Evolutionary conservation across 345 rosid species (phyloP), one percentile per base, ranked within the genome.

Genomic region (Xanthoceras sorbifolium): DNA sequence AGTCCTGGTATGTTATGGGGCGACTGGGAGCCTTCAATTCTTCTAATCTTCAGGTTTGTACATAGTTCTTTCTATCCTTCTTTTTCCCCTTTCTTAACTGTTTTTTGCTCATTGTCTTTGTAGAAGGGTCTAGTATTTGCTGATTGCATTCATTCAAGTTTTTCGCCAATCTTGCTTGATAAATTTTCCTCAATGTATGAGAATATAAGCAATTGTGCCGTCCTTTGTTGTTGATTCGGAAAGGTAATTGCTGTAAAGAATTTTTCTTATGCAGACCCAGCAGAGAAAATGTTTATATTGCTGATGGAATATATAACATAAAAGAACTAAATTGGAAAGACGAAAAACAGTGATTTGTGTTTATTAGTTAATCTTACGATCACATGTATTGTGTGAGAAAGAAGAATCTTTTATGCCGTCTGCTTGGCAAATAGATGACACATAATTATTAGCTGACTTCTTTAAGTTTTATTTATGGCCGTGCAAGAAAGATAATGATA

Each of bases 1-100:
- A 91, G 77, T 88, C 99, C 28, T 93, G 98, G 98, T 93, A 95
- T 85, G 93, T 93, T 77, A 93, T 95, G 99, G 98, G 99, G 59
- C 84, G 98, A 67, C 77, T 93, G 75, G 99, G 99, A 55, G 93
- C 94, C 81, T 95, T 93, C 85, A 95, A 95, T 84, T 89, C 97
- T 76, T 88, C 92, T 23, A 95, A 95, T 78, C 79, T 95, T 80
- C 98, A 94, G 98, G 98, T 94, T 84, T 82, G 82, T 31, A 68
- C 71, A 64, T 77, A 70, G 26, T 64, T 69, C 6, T 9, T 23
- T 61, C 63, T 38, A 50, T 52, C 22, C 38, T 38, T 77, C 38
- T 38, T 77, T 32, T 76, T 63, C 25, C 34, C 2, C 52, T 48
- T 74, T 22, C n/a, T n/a, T 42, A 3, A 55, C 28, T 60, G 23